phyloP scores from a whole-genome alignment of 164 flowering plant species.

The Aristolochia californica region DNA sequence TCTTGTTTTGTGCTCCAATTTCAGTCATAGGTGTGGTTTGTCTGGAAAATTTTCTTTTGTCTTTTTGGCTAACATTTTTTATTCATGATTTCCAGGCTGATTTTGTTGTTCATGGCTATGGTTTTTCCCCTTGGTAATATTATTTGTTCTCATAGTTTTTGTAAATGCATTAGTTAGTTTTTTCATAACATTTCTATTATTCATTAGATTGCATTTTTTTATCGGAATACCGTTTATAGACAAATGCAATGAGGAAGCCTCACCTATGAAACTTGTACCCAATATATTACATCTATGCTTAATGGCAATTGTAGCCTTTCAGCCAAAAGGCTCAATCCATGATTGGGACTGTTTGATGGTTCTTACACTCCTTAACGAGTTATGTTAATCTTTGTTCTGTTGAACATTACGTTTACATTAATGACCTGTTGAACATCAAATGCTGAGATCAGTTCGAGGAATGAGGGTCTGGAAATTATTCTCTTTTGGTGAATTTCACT shows the following conservation, averaged over 20 bases:
- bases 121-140: slow-evolving; percentile 67
- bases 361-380: not conserved
- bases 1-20: not conserved
- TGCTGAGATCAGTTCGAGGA: no score
- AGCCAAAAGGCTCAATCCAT: no score
- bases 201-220: no score
- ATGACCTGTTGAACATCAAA: no score
- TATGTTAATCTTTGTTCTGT: not conserved
- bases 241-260: slow-evolving; percentile 63
- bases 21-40: not conserved
- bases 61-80: not conserved
- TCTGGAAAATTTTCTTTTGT: not conserved
- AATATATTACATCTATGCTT: no score
- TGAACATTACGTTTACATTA: no score
- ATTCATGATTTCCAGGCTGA: slow-evolving; percentile 46
- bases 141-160: not conserved
- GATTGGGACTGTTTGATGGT: no score
- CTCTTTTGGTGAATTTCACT: not conserved
- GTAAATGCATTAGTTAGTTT: no score
- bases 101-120: slow-evolving; percentile 69
- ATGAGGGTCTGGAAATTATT: not conserved
- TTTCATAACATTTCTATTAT: not conserved
- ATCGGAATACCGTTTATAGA: slow-evolving; percentile 25
- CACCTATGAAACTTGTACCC: no score
- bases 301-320: no score